Conservation (phyloP, 805 yeast species). For the Zygosaccharomyces pseudorouxii region DNA sequence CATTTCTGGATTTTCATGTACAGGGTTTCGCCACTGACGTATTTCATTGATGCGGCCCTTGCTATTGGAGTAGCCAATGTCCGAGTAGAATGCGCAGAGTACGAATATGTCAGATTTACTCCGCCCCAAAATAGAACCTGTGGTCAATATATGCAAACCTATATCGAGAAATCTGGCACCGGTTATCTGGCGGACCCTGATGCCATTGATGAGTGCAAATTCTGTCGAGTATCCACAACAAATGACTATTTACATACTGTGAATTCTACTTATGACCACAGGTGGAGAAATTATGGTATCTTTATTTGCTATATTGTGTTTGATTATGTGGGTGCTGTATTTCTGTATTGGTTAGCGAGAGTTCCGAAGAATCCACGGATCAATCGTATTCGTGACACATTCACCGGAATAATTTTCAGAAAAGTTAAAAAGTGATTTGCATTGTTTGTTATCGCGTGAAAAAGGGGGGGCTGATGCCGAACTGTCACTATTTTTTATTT, state of each 20-base stretch:
- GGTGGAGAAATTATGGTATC: slow-evolving; percentile 62
- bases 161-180: slow-evolving; percentile 32
- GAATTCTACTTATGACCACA: slow-evolving; percentile 36
- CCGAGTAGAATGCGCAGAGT: slow-evolving; percentile 42
- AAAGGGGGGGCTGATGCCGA: too few relatives aligned
- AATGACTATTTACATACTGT: slow-evolving; percentile 51
- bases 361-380: slow-evolving; percentile 53
- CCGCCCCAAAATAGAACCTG: slow-evolving; percentile 59
- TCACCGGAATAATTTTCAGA: slow-evolving; percentile 10
- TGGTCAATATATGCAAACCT: slow-evolving; percentile 45
- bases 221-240: slow-evolving; percentile 53
- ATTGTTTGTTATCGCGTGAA: too few relatives aligned
- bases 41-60: slow-evolving; percentile 53
- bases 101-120: slow-evolving; percentile 45
- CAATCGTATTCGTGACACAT: too few relatives aligned
- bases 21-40: slow-evolving; percentile 66
- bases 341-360: slow-evolving; percentile 60
- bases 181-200: slow-evolving; percentile 48
- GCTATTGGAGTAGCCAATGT: slow-evolving; percentile 52
- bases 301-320: slow-evolving; percentile 49
- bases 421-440: neutral
- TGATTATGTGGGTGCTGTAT: slow-evolving; percentile 40
- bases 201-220: slow-evolving; percentile 50
- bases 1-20: slow-evolving; percentile 83
- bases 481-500: too few relatives aligned